Evolutionary conservation across 2,329 filamentous ascomycete genomes (phyloP), one percentile per base, ranked within the genome.

Genomic region (Ophidiomyces ophidiicola): DNA sequence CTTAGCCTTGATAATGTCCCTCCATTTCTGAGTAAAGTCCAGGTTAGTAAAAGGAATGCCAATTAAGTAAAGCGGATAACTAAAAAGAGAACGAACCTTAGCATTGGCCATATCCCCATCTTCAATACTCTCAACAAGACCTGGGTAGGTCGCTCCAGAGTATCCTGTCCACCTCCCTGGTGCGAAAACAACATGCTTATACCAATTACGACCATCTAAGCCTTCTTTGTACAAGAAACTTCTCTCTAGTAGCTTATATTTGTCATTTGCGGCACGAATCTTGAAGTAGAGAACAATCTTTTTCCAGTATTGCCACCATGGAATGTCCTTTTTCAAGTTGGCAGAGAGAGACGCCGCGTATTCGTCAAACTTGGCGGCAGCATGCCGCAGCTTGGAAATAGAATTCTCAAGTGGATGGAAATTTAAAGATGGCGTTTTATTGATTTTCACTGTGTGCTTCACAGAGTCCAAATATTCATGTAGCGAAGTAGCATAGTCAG

Each of bases 181-280:
- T 1, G 87, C 87, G 60, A 92, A 94, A 1, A 94, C 81, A 2
- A 94, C 80, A 53, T 94, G 88, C 65, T 94, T 94, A 66, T 88
- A 96, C 86, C 86, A 94, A 17, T 67, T 66, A 44, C 88, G 68
- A 1, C 76, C 76, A 56, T 94, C 87, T 14, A 96, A 62, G 0
- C 88, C 88, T 2, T 71, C 68, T 3, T 74, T 62, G 51, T 84
- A 80, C 46, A 94, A 52, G 59, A 94, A 94, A 36, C 78, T 69
- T 11, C 86, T 70, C 59, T 96, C 88, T 0, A 96, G 63, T 6
- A 69, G 67, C 69, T 94, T 93, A 67, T 93, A 93, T 56, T 82
- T 81, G 21, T 67, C 69, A 59, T 96, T 96, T 31, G 80, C 72
- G 7, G 61, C 67, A 19, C 75, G 70, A 37, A 93, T 74, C 12